phyloP scores from a whole-genome alignment of 305 asterid species.

The Fraxinus xanthoxyloides region DNA sequence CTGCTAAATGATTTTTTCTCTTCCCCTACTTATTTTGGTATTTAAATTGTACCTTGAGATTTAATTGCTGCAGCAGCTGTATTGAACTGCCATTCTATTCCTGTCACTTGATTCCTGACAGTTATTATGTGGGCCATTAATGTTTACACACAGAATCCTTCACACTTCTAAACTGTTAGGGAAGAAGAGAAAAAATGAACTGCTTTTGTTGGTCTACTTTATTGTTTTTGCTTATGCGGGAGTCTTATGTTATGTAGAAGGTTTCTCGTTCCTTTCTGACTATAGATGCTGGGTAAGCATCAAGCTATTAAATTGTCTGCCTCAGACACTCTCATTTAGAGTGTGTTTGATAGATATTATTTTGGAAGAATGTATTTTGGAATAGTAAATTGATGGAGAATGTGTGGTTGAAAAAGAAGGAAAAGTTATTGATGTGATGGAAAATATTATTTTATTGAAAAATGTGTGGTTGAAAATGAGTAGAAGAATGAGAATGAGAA shows the following conservation, averaged over 20 bases:
- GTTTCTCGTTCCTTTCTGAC: not conserved
- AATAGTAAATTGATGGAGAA: too few relatives aligned
- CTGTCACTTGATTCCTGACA: not conserved
- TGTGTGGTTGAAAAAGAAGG: too few relatives aligned
- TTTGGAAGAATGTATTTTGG: too few relatives aligned
- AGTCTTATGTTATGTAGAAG: not conserved
- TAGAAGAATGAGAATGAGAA: too few relatives aligned
- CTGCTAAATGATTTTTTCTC: conserved; percentile 3
- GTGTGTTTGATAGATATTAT: too few relatives aligned
- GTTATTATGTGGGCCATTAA: not conserved
- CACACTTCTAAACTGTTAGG: not conserved
- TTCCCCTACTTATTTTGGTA: conserved; percentile 8
- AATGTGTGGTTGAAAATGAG: too few relatives aligned
- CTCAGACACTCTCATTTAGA: not conserved
- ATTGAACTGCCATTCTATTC: not conserved
- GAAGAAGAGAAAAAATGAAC: not conserved
- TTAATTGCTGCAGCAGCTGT: not conserved
- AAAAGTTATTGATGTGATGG: too few relatives aligned
- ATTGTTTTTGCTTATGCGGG: not conserved
- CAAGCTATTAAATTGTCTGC: not conserved
- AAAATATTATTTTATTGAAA: too few relatives aligned
- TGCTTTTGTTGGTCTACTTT: not conserved
- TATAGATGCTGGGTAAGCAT: not conserved
- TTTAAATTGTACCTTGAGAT: conserved; percentile 6
- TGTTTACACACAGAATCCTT: not conserved